A percentile compares a stretch with the other conserved stretches of the same genome.
phyloP scores from a whole-genome alignment of 2,329 filamentous ascomycete genomes.

The Achaetomium macrosporum region DNA sequence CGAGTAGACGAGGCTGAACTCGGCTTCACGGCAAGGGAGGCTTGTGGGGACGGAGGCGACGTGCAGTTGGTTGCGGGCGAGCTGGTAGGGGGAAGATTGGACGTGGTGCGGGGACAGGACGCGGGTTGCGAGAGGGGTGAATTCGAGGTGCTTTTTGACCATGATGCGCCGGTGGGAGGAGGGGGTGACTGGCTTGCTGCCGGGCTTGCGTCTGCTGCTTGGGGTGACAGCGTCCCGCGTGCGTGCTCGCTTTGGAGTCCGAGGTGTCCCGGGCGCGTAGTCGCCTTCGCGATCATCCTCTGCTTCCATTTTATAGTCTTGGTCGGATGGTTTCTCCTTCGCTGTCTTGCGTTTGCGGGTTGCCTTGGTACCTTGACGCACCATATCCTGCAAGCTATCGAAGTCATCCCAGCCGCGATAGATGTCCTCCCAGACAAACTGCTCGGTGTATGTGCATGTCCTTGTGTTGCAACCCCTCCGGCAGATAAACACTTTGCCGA shows the following conservation, averaged over 20 bases:
- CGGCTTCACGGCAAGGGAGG: slow-evolving; percentile 83
- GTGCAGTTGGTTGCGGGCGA: slow-evolving; percentile 82
- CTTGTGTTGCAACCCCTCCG: slow-evolving; percentile 82
- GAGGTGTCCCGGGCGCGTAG: slow-evolving; percentile 31
- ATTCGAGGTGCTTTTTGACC: slow-evolving; percentile 84
- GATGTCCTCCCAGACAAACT: slow-evolving; percentile 86
- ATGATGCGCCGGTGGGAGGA: slow-evolving; percentile 48
- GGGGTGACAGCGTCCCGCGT: slow-evolving; percentile 42
- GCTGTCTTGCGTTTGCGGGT: slow-evolving; percentile 46
- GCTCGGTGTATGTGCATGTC: slow-evolving; percentile 84
- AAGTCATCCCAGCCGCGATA: slow-evolving; percentile 66
- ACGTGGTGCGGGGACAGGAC: slow-evolving; percentile 69
- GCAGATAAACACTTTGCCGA: slow-evolving; percentile 84
- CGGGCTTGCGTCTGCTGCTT: slow-evolving; percentile 43
- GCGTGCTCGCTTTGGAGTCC: slow-evolving; percentile 31
- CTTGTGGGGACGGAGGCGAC: slow-evolving; percentile 88
- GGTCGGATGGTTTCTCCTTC: slow-evolving; percentile 28
- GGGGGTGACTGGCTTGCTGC: slow-evolving; percentile 38
- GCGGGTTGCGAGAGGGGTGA: slow-evolving; percentile 89
- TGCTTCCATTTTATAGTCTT: slow-evolving; percentile 28
- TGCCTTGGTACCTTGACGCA: slow-evolving; percentile 66
- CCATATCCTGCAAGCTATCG: slow-evolving; percentile 55
- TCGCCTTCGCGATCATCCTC: slow-evolving; percentile 32
- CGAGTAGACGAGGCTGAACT: slow-evolving; percentile 88
- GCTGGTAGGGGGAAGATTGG: slow-evolving; percentile 81